A percentile compares a stretch with the other conserved stretches of the same genome.
Conservation (phyloP, 805 yeast genomes). For the Sugiyamaella lignohabitans region DNA sequence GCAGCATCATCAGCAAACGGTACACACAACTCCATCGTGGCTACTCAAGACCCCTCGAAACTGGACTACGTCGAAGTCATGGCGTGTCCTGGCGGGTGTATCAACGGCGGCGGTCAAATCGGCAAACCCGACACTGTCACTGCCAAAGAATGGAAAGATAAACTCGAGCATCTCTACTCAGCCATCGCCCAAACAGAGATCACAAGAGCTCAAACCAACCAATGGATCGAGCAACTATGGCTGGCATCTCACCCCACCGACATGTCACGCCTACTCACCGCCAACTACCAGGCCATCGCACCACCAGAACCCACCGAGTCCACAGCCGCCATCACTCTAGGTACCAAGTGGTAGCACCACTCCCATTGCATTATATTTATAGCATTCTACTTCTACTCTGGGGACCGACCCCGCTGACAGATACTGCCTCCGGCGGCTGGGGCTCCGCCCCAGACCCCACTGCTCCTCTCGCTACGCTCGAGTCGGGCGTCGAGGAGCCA, state of each 20-base stretch:
- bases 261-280: slow-evolving; percentile 10
- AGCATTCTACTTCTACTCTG: no score
- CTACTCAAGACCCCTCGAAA: slow-evolving; percentile 49
- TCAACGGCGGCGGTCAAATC: slow-evolving; percentile 94
- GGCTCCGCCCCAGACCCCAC: no score
- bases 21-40: no score
- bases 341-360: slow-evolving; percentile 19
- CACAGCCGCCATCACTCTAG: slow-evolving; percentile 13
- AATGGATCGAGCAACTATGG: slow-evolving; percentile 14
- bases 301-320: slow-evolving; percentile 4
- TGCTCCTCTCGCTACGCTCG: no score
- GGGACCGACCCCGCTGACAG: no score
- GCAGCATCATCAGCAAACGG: slow-evolving; percentile 3
- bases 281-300: slow-evolving; percentile 18
- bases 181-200: slow-evolving; percentile 14
- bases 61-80: slow-evolving; percentile 87
- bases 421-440: no score
- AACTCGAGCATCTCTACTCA: slow-evolving; percentile 34
- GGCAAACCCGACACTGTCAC: slow-evolving; percentile 34
- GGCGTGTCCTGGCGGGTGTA: slow-evolving; percentile 99
- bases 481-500: no score
- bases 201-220: neutral
- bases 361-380: no score
- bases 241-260: neutral
- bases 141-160: slow-evolving; percentile 29